These are phyloP conservation scores for Agapanthus africanus DNA, from an alignment of 106 monocot genomes.

Conservation along the genomic window DNA sequence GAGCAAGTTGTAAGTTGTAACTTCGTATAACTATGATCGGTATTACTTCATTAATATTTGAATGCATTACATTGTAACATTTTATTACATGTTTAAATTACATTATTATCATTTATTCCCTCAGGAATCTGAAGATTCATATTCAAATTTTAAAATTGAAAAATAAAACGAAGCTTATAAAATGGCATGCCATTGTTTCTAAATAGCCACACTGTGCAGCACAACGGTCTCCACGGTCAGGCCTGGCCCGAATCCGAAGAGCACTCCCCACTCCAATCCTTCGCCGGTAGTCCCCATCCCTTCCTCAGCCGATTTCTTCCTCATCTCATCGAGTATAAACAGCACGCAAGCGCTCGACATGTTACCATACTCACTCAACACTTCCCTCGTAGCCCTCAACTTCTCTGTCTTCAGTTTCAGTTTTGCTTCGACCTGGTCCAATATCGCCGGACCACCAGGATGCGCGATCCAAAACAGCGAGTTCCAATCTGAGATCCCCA, in stretches of 20 bases:
- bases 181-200: too few species aligned
- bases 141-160: too few species aligned
- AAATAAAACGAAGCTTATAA: too few species aligned
- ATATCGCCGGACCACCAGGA: slow-evolving; percentile 16
- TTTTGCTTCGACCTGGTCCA: slow-evolving; percentile 12
- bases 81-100: too few species aligned
- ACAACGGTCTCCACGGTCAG: slow-evolving; percentile 11
- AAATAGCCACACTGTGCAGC: not conserved
- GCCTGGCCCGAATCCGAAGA: slow-evolving; percentile 9
- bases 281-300: slow-evolving; percentile 8
- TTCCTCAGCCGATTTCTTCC: not conserved
- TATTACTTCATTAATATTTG: too few species aligned
- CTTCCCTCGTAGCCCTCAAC: slow-evolving; percentile 9
- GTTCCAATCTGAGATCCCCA: slow-evolving; percentile 9
- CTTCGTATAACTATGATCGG: too few species aligned
- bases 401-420: slow-evolving; percentile 2
- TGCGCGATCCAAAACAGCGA: slow-evolving; percentile 16
- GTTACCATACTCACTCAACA: slow-evolving; percentile 14
- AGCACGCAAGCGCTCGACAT: slow-evolving; percentile 14
- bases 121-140: too few species aligned
- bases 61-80: too few species aligned
- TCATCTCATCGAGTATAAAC: slow-evolving; percentile 15
- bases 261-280: slow-evolving; percentile 8
- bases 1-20: too few species aligned
- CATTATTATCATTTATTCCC: too few species aligned